These are phyloP conservation scores for Sicyos edulis DNA, from an alignment of 306 rosid species.

Conservation along the genomic window DNA sequence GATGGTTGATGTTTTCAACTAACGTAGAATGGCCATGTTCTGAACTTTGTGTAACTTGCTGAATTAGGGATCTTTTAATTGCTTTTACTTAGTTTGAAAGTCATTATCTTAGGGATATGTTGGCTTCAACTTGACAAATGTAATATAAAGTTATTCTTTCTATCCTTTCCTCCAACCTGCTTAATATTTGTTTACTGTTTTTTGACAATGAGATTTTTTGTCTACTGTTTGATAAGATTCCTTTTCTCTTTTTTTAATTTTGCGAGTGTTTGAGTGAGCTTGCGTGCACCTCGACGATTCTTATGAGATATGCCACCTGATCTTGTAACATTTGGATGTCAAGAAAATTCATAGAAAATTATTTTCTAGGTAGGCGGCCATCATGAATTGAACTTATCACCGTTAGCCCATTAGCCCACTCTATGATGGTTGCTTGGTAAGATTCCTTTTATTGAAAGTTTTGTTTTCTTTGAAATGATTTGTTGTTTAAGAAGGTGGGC, in stretches of 20 bases:
- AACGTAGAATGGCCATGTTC: not conserved
- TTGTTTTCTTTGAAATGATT: not conserved
- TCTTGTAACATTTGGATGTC: too few species aligned
- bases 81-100: not conserved
- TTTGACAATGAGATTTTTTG: not conserved
- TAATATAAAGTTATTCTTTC: not conserved
- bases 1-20: conserved; percentile 8
- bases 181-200: conserved; percentile 10
- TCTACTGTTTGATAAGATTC: not conserved
- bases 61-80: not conserved
- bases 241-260: not conserved
- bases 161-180: not conserved
- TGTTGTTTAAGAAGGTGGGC: not conserved
- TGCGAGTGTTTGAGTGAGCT: too few species aligned
- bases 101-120: not conserved
- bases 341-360: too few species aligned
- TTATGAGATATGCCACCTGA: too few species aligned
- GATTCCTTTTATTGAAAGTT: not conserved
- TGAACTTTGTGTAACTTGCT: not conserved
- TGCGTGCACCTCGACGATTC: too few species aligned
- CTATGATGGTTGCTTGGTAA: not conserved
- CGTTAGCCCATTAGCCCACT: too few species aligned
- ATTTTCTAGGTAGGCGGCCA: too few species aligned
- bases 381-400: too few species aligned
- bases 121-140: not conserved